A percentile compares a stretch with the other conserved stretches of the same genome.
Evolutionary conservation across 495 filamentous ascomycete species (phyloP).

Genomic region (Articulospora tetracladia): DNA sequence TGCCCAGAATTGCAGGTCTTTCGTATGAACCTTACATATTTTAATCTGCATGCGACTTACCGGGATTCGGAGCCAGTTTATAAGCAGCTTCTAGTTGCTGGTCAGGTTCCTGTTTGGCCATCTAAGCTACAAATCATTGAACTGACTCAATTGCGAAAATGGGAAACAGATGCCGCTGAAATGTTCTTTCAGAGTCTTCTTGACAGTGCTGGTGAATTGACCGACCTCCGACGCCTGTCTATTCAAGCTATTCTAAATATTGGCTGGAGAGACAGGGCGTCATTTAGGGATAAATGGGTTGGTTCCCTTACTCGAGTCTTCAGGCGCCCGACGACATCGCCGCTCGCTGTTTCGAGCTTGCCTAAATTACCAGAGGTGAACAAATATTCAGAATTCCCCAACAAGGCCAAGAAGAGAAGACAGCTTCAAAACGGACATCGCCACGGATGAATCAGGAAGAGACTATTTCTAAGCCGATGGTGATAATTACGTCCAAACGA

Average conservation of each 20-base stretch:
- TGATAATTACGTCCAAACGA: neutral
- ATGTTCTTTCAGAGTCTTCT: conserved; percentile 74
- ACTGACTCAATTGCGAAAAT: conserved; percentile 69
- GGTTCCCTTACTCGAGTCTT: conserved; percentile 60
- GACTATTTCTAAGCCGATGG: neutral
- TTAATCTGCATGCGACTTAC: conserved; percentile 46
- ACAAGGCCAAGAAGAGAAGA: neutral
- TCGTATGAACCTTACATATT: conserved; percentile 69
- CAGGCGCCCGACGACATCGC: conserved; percentile 49
- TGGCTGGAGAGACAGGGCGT: conserved; percentile 73
- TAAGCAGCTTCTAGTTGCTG: conserved; percentile 50
- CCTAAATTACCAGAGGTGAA: neutral
- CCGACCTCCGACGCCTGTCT: conserved; percentile 57
- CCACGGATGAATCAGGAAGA: neutral
- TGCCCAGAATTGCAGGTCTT: conserved; percentile 69
- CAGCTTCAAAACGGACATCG: neutral
- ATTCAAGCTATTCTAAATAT: conserved; percentile 69
- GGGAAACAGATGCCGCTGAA: conserved; percentile 58
- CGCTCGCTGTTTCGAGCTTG: conserved; percentile 24
- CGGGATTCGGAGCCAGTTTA: conserved; percentile 72
- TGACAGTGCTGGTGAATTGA: conserved; percentile 58
- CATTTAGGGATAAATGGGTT: conserved; percentile 70
- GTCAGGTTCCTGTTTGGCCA: conserved; percentile 74
- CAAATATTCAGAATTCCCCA: neutral
- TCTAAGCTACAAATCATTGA: conserved; percentile 62